Evolutionary conservation across 148 eudicot species (phyloP).

Genomic region (Camellia sinensis): DNA sequence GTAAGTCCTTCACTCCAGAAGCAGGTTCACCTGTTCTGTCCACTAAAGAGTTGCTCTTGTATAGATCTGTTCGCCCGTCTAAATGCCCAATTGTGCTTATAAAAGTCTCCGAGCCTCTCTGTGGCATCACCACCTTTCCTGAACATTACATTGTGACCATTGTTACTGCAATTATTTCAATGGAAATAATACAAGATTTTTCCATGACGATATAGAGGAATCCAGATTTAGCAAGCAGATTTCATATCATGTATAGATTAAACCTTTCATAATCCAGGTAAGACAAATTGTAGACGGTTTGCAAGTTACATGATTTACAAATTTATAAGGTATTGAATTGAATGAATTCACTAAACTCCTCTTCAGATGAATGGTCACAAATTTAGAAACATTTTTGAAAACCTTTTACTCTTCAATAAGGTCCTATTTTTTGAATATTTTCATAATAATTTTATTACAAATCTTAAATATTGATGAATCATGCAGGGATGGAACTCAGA

Average conservation of each 20-base stretch:
- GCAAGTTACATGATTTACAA: not conserved
- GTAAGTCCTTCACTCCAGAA: constrained; percentile 12
- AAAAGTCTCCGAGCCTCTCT: constrained; percentile 61
- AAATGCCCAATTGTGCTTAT: constrained; percentile 75
- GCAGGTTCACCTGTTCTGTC: constrained; percentile 19
- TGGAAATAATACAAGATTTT: not conserved
- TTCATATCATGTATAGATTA: not conserved
- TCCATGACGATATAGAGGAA: not conserved
- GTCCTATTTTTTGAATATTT: too few species aligned
- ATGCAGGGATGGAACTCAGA: too few species aligned
- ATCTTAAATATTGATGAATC: too few species aligned
- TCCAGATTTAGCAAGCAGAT: not conserved
- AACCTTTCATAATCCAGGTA: not conserved
- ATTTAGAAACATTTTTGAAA: too few species aligned
- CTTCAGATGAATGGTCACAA: too few species aligned
- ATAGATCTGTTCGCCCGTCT: constrained; percentile 62
- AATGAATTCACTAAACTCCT: not conserved
- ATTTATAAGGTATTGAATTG: not conserved
- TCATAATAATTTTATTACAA: too few species aligned
- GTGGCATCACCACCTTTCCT: constrained; percentile 71
- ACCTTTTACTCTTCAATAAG: too few species aligned
- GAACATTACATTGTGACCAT: constrained; percentile 6
- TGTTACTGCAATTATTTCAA: not conserved
- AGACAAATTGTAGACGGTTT: not conserved
- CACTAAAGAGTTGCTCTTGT: constrained; percentile 23